Conservation (phyloP, 2,329 filamentous ascomycete species). For the Basipetospora chlamydospora region DNA sequence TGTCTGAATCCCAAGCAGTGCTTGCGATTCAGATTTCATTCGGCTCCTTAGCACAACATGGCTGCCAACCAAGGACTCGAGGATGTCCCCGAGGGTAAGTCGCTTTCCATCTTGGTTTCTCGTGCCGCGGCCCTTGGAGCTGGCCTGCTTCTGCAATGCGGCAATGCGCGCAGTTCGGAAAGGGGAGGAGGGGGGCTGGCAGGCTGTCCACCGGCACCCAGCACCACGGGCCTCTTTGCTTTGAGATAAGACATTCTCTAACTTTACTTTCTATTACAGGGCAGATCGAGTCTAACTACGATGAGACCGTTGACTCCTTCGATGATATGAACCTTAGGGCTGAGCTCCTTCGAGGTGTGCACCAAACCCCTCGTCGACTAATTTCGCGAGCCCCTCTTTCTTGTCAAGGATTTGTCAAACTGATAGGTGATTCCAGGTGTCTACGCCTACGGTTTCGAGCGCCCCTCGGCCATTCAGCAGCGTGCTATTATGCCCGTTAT, state of each 20-base stretch:
- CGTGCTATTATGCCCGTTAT: constrained; percentile 99
- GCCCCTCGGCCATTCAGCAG: constrained; percentile 98
- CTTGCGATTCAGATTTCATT: constrained; percentile 57
- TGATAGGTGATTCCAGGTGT: constrained; percentile 60
- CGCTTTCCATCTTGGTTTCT: background rate
- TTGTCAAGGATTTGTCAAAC: too few species aligned
- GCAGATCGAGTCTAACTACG: constrained; percentile 99
- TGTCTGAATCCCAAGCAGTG: constrained; percentile 61
- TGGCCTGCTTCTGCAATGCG: too few species aligned
- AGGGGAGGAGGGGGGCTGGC: too few species aligned
- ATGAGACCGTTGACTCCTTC: constrained; percentile 98
- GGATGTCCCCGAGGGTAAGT: constrained; percentile 86
- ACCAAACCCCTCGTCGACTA: constrained; percentile 6
- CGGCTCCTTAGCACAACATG: constrained; percentile 65
- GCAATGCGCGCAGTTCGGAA: too few species aligned
- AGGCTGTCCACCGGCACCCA: background rate
- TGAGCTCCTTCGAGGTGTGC: constrained; percentile 78
- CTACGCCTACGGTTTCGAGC: constrained; percentile 99
- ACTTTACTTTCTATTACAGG: constrained; percentile 46
- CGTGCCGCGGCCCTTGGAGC: background rate
- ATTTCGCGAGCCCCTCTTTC: too few species aligned
- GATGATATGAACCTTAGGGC: constrained; percentile 95
- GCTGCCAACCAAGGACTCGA: constrained; percentile 96
- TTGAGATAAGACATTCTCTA: too few species aligned
- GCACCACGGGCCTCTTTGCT: background rate